Percentiles rank a stretch among this genome's conserved stretches.
These are phyloP conservation scores for Eucalyptus curtisii DNA, from an alignment of 345 rosid species.

Conservation along the genomic window DNA sequence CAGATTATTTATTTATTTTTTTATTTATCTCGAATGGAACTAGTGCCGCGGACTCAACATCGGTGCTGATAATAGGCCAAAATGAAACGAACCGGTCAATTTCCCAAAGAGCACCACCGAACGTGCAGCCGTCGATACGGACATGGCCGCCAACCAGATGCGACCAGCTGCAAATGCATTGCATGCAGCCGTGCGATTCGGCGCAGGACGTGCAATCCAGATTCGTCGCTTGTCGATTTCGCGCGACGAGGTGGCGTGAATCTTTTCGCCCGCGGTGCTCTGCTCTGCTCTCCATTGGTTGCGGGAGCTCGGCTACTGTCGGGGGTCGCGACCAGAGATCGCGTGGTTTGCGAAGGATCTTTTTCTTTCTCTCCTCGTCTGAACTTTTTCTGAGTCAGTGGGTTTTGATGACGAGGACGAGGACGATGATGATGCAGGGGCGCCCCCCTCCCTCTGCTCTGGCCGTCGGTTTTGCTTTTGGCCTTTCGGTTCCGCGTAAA, in stretches of 20 bases:
- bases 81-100: not conserved
- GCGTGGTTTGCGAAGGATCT: not conserved
- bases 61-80: fast-evolving
- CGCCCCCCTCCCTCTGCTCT: not conserved
- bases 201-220: not conserved
- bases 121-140: not conserved
- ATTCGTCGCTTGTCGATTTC: not conserved
- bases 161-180: not conserved
- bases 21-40: no score
- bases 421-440: not conserved
- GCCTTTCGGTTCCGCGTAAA: not conserved
- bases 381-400: not conserved
- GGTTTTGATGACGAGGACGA: not conserved
- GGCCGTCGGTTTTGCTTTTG: not conserved
- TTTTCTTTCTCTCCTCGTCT: not conserved
- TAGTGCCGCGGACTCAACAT: not conserved
- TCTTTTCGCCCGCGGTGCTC: not conserved
- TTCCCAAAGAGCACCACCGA: not conserved
- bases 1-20: no score
- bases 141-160: no score
- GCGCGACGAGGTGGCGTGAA: not conserved
- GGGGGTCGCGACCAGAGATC: not conserved
- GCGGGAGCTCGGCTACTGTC: not conserved
- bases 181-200: not conserved
- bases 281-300: no score